These are phyloP conservation scores for Naganishia kalamii DNA, from an alignment of 768 basidiomycete genomes.

Conservation along the genomic window DNA sequence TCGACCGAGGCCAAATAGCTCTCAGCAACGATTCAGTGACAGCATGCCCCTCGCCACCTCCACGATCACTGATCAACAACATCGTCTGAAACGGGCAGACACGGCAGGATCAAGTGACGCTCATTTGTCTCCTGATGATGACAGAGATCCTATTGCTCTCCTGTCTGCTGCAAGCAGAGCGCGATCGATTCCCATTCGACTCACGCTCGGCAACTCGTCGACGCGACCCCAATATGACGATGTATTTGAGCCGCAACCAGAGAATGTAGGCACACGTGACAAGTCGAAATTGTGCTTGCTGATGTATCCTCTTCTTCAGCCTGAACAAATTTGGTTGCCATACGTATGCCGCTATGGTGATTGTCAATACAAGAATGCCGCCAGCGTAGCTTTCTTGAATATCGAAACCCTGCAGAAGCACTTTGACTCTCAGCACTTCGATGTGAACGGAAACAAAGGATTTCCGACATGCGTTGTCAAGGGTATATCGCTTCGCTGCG, in stretches of 20 bases:
- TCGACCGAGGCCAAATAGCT: not conserved
- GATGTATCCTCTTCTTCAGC: not conserved
- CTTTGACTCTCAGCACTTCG: not conserved
- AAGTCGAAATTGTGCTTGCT: not conserved
- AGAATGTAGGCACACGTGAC: not conserved
- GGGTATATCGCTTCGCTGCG: not conserved
- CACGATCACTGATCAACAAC: too few relatives aligned
- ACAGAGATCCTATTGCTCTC: conserved; percentile 1
- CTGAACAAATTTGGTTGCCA: conserved; percentile 10
- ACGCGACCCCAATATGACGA: not conserved
- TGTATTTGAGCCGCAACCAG: not conserved
- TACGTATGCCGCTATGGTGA: conserved; percentile 2
- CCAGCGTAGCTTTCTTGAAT: not conserved
- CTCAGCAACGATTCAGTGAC: too few relatives aligned
- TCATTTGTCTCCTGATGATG: not conserved
- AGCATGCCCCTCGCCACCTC: too few relatives aligned
- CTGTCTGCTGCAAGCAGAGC: not conserved
- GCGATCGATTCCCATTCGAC: not conserved
- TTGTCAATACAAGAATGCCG: not conserved
- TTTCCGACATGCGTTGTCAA: conserved; percentile 7
- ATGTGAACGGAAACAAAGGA: not conserved
- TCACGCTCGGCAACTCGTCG: not conserved
- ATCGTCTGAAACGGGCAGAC: too few relatives aligned
- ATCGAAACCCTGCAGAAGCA: not conserved
- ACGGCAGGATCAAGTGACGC: too few relatives aligned